Evolutionary conservation across 1,139 yeast genomes (phyloP), one percentile per base, ranked within the genome.

Genomic region (Hyphopichia khmerensis): DNA sequence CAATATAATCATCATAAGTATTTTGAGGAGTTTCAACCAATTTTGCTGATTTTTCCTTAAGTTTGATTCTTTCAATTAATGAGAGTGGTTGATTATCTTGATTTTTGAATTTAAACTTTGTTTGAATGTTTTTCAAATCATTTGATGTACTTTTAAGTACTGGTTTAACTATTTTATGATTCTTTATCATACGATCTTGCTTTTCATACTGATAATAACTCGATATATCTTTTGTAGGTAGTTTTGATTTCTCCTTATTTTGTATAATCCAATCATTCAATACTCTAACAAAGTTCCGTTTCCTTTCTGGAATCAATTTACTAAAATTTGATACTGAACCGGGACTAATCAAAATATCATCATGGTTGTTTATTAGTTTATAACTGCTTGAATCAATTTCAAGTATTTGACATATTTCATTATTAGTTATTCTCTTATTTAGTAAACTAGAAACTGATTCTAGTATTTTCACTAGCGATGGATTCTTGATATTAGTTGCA

Each of bases 231-330:
- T 23, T 19, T 5, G 8, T 10, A 9, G 45, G 45, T 6, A 44
- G 11, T 6, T 5, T 17, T 13, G 36, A 16, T 17, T 43, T 32
- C 10, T 46, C 39, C 13, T 43, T 48, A 34, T 77, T 74, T 1
- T 55, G 52, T 50, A 83, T 68, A 3, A 86, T 73, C 51, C 82
- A 84, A n/a, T 66, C 54, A 27, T 89, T 83, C 8, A 42, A 89
- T 75, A 18, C 75, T 73, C 30, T 79, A 75, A 86, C 72, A 47
- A 81, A 77, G 38, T 75, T 69, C 17, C 71, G 68, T 51, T 87
- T 84, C 57, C 85, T 75, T 34, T 66, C 63, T 38, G 75, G 69
- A 23, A 87, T 41, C 27, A 26, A 13, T 14, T 24, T 35, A 35
- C 38, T 48, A 35, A 44, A 44, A 33, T 23, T 14, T 40, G 26